phyloP scores from a whole-genome alignment of 768 basidiomycete genomes.

The Wakefieldia striispora region DNA sequence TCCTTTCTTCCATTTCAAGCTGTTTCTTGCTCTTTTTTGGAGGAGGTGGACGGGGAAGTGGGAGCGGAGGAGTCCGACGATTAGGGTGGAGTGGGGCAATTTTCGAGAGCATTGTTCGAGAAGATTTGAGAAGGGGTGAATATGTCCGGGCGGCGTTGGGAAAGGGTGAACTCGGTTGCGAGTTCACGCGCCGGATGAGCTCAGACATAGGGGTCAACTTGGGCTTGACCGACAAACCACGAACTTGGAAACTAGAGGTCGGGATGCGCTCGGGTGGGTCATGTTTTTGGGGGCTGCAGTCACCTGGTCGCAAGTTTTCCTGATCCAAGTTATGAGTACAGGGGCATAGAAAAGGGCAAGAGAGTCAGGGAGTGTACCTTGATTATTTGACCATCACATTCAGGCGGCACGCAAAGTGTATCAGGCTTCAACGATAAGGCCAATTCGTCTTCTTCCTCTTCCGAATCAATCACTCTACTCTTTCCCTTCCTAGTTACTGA shows the following conservation, averaged over 20 bases:
- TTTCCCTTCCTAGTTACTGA: conserved; percentile 27
- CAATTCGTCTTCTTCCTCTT: conserved; percentile 26
- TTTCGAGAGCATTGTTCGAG: conserved; percentile 55
- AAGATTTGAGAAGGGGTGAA: conserved; percentile 66
- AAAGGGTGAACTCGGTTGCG: conserved; percentile 59
- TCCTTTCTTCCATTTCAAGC: conserved; percentile 69
- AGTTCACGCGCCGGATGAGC: conserved; percentile 69
- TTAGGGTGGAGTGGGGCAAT: conserved; percentile 80
- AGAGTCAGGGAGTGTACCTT: conserved; percentile 9
- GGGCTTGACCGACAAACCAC: conserved; percentile 46
- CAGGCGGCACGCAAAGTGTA: not conserved
- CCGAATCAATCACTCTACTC: conserved; percentile 22
- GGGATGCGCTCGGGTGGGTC: conserved; percentile 6
- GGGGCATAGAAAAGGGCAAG: not conserved
- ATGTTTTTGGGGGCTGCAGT: conserved; percentile 1
- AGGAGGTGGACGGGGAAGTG: conserved; percentile 65
- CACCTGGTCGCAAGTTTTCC: conserved; percentile 12
- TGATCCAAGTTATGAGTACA: conserved; percentile 6
- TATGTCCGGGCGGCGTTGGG: conserved; percentile 37
- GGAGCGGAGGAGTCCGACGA: conserved; percentile 70
- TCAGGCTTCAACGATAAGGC: not conserved
- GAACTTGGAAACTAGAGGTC: conserved; percentile 10
- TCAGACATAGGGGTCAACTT: conserved; percentile 69
- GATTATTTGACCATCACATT: conserved; percentile 5
- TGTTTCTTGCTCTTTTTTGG: conserved; percentile 81